Conservation (phyloP, 2,329 filamentous ascomycete species). For the Bretziella fagacearum region DNA sequence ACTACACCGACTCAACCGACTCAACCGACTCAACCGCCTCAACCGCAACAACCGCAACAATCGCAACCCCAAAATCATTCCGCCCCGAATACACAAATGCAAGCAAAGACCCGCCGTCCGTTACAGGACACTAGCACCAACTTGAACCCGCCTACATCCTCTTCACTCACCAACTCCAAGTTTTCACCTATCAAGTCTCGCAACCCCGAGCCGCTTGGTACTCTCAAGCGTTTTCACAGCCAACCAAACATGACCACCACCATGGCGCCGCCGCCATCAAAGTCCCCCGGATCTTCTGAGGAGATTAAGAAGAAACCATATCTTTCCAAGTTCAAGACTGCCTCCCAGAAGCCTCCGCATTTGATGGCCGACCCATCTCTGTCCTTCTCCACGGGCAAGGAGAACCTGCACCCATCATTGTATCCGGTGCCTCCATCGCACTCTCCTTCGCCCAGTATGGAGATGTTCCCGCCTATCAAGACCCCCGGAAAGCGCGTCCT, state of each 20-base stretch:
- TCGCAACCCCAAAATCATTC: conserved; percentile 5
- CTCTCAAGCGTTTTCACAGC: conserved; percentile 4
- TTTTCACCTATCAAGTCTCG: conserved; percentile 9
- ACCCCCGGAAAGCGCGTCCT: conserved; percentile 34
- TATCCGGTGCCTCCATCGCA: conserved; percentile 26
- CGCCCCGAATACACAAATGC: not conserved
- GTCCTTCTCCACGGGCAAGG: conserved; percentile 30
- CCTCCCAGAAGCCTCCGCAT: conserved; percentile 33
- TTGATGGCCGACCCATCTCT: conserved; percentile 23
- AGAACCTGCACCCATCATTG: conserved; percentile 34
- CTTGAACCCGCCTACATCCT: conserved; percentile 4
- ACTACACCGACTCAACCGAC: not conserved
- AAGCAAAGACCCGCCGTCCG: conserved; percentile 9
- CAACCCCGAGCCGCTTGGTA: conserved; percentile 1
- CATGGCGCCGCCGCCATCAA: conserved; percentile 46
- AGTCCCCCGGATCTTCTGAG: conserved; percentile 41
- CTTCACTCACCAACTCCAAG: not conserved
- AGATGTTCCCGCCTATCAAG: conserved; percentile 26
- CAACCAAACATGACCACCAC: conserved; percentile 19
- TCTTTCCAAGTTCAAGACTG: conserved; percentile 42
- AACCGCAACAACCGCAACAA: not conserved
- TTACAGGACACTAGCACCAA: conserved; percentile 13
- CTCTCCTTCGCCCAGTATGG: conserved; percentile 25
- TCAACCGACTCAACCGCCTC: not conserved
- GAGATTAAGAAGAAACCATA: conserved; percentile 41